Base-by-base conservation (phyloP, 2,329 filamentous ascomycete genomes). In the Shiraia bambusicola region DNA sequence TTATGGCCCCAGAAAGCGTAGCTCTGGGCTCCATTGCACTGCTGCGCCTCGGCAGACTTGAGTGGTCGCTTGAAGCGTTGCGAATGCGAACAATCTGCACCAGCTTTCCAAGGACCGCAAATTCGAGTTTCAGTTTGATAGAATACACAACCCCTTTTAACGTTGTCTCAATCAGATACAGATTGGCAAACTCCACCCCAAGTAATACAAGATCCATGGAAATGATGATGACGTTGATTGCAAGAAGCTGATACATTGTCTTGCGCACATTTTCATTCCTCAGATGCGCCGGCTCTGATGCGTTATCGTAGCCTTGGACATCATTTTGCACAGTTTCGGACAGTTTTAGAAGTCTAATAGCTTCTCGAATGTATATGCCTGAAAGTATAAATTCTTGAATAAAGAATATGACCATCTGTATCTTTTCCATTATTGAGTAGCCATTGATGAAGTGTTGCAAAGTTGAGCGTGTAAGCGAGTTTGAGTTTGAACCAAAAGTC, bases 111-210 rank as follows among this genome's bases (percentile, higher is more conserved):
- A 83, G 65, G 28, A 83, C 74, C 12, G 76, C 74, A 47, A 76
- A 75, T 59, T 82, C 80, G n/a, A 80, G 70, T 45, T 79, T 78
- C 28, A 79, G 66, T 50, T 75, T 75, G 50, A 75, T 58, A 31
- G 65, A 69, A 55, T 75, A 75, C 5, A 72, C 66, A 14, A 71
- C 69, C 15, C 61, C 67, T 45, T 74, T 73, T 3, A 72, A 50
- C 1, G 67, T 66, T 7, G 61, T 63, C 42, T 66, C 53, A 14
- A 67, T 60, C n/a, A 66, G 39, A 31, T 66, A 66, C 2, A 63
- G 40, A 17, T 67, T 65, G 3, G 61, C 57, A 28, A 61, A 65
- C 33, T 66, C 62, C 36, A 64, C 51, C 6, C 40, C 47, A 2
- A 67, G 44, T 1, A 67, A 39, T 1, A 52, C 57, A 8, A 59